Percentiles rank a stretch among this genome's conserved stretches.
Conservation (phyloP, 371 early-diverging fungal genomes). For the Actinomucor elegans region DNA sequence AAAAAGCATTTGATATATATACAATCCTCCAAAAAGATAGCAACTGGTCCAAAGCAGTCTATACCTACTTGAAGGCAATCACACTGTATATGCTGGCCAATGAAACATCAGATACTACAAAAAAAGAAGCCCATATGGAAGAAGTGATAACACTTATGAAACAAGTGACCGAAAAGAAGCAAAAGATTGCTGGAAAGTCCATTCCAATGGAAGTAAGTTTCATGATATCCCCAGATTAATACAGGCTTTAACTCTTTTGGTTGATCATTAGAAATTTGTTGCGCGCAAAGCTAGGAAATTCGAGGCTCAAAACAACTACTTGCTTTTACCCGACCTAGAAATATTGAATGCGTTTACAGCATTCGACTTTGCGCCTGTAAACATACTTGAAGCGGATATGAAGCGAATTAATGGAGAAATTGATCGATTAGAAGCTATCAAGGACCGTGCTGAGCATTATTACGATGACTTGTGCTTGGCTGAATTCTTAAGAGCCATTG, state of each 20-base stretch:
- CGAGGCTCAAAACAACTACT: constrained; percentile 50
- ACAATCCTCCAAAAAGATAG: constrained; percentile 61
- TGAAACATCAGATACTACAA: constrained; percentile 5
- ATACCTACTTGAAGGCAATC: constrained; percentile 63
- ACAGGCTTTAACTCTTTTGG: not conserved
- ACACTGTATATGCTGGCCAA: constrained; percentile 41
- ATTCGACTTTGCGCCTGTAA: constrained; percentile 57
- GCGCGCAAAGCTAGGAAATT: constrained; percentile 74
- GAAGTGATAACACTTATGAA: constrained; percentile 46
- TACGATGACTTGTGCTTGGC: constrained; percentile 73
- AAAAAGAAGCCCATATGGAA: constrained; percentile 13
- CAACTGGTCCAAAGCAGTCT: constrained; percentile 78
- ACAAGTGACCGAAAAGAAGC: constrained; percentile 54
- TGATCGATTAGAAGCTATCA: constrained; percentile 18
- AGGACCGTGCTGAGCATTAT: constrained; percentile 12
- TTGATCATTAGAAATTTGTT: constrained; percentile 61
- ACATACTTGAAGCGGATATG: constrained; percentile 37
- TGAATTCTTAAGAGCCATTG: constrained; percentile 50
- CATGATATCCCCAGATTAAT: not conserved
- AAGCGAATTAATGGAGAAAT: constrained; percentile 49
- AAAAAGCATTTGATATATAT: constrained; percentile 52
- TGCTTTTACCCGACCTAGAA: constrained; percentile 71
- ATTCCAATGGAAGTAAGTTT: constrained; percentile 67
- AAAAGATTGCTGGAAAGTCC: constrained; percentile 77
- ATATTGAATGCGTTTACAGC: constrained; percentile 62